These are phyloP conservation scores for Agrocybe chaxingu DNA, from an alignment of 768 basidiomycete species.

Conservation along the genomic window DNA sequence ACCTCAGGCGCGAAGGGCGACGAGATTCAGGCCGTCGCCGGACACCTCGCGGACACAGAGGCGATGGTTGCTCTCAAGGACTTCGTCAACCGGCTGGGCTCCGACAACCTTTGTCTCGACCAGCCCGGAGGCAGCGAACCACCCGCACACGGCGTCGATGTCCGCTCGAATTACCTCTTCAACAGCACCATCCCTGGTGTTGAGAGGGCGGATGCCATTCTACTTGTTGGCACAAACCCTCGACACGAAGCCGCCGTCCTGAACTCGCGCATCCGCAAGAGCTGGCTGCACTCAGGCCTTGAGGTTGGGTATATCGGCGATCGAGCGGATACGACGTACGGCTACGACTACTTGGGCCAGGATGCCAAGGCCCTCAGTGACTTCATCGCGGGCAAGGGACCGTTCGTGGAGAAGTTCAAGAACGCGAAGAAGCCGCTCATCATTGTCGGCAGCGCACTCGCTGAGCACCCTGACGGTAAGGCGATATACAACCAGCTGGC, in stretches of 20 bases:
- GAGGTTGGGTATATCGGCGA: conserved; percentile 91
- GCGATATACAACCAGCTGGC: conserved; percentile 75
- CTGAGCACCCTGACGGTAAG: conserved; percentile 82
- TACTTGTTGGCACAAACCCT: conserved; percentile 95
- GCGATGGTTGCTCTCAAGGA: conserved; percentile 93
- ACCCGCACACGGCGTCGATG: conserved; percentile 80
- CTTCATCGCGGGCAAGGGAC: conserved; percentile 74
- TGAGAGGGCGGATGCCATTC: conserved; percentile 88
- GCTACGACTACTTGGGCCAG: conserved; percentile 86
- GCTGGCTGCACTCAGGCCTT: conserved; percentile 83
- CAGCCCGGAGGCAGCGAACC: conserved; percentile 60
- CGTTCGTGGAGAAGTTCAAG: conserved; percentile 85
- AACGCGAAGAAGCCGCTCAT: conserved; percentile 89
- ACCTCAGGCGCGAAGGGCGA: conserved; percentile 81
- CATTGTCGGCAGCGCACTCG: conserved; percentile 84
- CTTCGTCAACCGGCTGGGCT: conserved; percentile 87
- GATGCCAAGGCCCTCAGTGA: conserved; percentile 72
- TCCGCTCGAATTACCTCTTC: conserved; percentile 96
- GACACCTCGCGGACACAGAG: conserved; percentile 91
- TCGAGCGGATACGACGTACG: conserved; percentile 87
- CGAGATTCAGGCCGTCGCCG: conserved; percentile 94
- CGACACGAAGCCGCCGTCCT: conserved; percentile 96
- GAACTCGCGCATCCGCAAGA: conserved; percentile 95
- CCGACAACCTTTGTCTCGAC: conserved; percentile 89
- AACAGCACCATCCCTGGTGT: conserved; percentile 89